A percentile compares a stretch with the other conserved stretches of the same genome.
Conservation (phyloP, 1,284 basidiomycete species). For the Austroboletus sp. region DNA sequence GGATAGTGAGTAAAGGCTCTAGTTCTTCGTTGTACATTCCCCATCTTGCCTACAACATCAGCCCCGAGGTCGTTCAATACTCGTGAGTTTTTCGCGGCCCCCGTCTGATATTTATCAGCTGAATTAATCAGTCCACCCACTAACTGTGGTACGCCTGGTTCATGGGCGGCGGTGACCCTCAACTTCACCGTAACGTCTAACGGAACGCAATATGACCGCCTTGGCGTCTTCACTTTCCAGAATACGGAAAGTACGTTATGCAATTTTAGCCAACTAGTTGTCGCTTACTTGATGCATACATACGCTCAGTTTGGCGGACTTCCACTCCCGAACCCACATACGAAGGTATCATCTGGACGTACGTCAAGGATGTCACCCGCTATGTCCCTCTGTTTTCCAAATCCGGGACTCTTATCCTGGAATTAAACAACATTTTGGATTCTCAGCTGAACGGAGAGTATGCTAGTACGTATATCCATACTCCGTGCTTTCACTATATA, state of each 20-base stretch:
- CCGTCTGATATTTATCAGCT: background rate
- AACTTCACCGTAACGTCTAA: constrained; percentile 75
- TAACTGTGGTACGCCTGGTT: constrained; percentile 61
- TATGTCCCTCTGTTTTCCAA: constrained; percentile 64
- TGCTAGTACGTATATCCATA: constrained; percentile 43
- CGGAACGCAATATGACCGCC: constrained; percentile 70
- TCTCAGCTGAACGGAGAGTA: constrained; percentile 58
- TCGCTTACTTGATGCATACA: constrained; percentile 1
- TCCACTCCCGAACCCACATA: constrained; percentile 69
- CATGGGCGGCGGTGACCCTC: constrained; percentile 68
- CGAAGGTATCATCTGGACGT: constrained; percentile 73
- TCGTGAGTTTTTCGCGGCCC: constrained; percentile 39
- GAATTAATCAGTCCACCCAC: constrained; percentile 51
- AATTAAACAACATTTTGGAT: constrained; percentile 64
- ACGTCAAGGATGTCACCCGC: constrained; percentile 67
- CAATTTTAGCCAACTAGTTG: background rate
- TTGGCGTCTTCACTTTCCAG: constrained; percentile 67
- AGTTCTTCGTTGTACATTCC: background rate
- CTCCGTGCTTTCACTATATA: background rate
- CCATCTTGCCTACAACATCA: constrained; percentile 24
- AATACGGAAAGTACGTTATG: constrained; percentile 60
- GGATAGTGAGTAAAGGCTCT: constrained; percentile 43
- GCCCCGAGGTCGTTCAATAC: constrained; percentile 60
- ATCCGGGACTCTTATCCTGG: constrained; percentile 60
- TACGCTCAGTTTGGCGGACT: constrained; percentile 67